Base-by-base conservation (phyloP, 2,329 filamentous ascomycete species). In the Aspergillus sp. region DNA sequence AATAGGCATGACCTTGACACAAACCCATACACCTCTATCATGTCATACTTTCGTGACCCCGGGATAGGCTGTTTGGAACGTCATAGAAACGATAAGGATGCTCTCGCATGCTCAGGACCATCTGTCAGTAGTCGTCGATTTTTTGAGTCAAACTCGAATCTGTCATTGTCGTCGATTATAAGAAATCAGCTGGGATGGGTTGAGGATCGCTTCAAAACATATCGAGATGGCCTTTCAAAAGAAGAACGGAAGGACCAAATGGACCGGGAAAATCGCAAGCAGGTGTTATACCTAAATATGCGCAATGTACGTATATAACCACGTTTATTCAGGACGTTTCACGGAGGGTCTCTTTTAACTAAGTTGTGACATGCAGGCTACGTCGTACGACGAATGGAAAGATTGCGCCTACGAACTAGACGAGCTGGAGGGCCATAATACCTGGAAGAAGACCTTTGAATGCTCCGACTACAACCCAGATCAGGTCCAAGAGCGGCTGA, bases 351-450 rank as follows among this genome's bases (percentile, higher is more conserved):
- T 43, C 3, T 35, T 7, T 44, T 56, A 52, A 55, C 41, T 25
- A 12, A 35, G 37, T 44, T 33, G 43, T 43, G 30, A 17, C 23
- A 33, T 39, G 48, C 56, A 88, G 83, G 86, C 88, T 52, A 77
- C 81, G 50, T 80, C 80, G 1, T 78, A 83, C 56, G 71, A 77
- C 44, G 82, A 90, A 62, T 96, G 90, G 89, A 79, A 84, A 56
- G 73, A 73, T 13, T 85, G 87, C 7, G 90, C 90, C 2, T 76
- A 76, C 39, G 84, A 90, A 61, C 79, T 96, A 39, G 90, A 96
- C 62, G 66, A 76, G 7, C 72, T 95, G 12, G 88, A 95, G 64
- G 84, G 84, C 41, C 89, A 91, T 61, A 83, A 91, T 55, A 70
- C 74, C 23, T 95, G 90, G 90, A 95, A 95, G 64, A 66, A 75